Evolutionary conservation across 2,329 filamentous ascomycete genomes (phyloP).

Genomic region (Sporothrix pseudoabietina): DNA sequence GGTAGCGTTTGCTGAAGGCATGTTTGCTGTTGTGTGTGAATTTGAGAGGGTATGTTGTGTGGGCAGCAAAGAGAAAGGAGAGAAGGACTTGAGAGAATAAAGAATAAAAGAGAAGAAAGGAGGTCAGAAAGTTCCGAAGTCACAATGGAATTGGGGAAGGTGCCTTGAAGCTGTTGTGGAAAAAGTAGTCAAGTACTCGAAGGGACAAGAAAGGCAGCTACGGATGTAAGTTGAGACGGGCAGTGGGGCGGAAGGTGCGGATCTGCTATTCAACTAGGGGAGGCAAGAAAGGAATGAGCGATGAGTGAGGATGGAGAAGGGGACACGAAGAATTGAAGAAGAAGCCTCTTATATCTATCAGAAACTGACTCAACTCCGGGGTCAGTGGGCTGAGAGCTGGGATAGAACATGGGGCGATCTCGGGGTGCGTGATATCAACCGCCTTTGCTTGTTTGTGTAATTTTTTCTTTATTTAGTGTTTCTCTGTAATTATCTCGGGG

Average conservation of each 20-base stretch:
- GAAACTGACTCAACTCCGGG: background rate
- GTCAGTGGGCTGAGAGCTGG: background rate
- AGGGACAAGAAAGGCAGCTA: background rate
- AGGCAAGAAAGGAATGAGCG: background rate
- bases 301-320: background rate
- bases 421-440: background rate
- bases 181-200: background rate
- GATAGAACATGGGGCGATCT: background rate
- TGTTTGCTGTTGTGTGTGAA: background rate
- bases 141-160: background rate
- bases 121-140: background rate
- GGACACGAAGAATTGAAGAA: background rate
- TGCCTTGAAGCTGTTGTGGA: background rate
- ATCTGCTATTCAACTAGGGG: background rate
- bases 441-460: background rate
- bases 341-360: slow-evolving; percentile 1
- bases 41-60: background rate
- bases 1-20: background rate
- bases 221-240: slow-evolving; percentile 1
- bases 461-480: too few species aligned
- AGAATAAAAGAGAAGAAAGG: background rate
- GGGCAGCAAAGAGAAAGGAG: background rate
- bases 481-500: background rate
- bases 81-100: background rate
- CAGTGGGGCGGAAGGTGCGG: background rate